Base-by-base conservation (phyloP, 371 early-diverging fungal species). In the Apophysomyces ossiformis region DNA sequence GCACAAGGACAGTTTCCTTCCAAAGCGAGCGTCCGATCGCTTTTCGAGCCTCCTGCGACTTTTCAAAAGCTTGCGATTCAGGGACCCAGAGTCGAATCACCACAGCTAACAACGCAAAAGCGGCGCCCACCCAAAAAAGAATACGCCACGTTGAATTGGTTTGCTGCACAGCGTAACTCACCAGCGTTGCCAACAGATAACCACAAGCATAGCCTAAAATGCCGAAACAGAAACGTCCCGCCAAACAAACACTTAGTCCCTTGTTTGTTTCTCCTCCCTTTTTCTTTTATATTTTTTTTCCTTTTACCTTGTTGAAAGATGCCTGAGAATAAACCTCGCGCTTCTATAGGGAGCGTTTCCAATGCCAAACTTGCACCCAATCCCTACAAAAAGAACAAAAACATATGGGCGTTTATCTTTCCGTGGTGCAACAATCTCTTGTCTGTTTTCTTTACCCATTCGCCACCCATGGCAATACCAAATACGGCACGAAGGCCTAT, bases 321-420 rank as follows among this genome's bases (percentile, higher is more conserved):
- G 38, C 91, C 91, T 6, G 89, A 87, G 38, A 92, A 91, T 13
- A 92, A 71, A 47, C 92, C 92, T 39, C 91, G 77, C 46, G 85
- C 73, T 71, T 90, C 88, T 15, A 82, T 66, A 0, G 90, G 92
- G 9, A 92, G 67, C 18, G 81, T 65, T 73, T 92, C 92, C 74
- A 92, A 78, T 0, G 92, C 90, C 64, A 91, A 76, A 67, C 88
- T 81, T 9, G 88, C 86, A 21, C 90, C 88, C n/a, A 92, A 78
- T 26, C 91, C 92, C 75, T 78, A 56, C 8, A 41, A 13, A 18
- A n/a, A 37, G 32, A 26, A 26, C 2, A 26, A 26, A 21, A 26
- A 26, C 2, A 26, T 2, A 37, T 1, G 38, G 18, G 7, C 13
- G 44, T 13, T 58, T n/a, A 56, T 57, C 32, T 58, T 43, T 44